These are phyloP conservation scores for Porphyra umbilicalis DNA, from an alignment of 31 red algal genomes.

Conservation along the genomic window DNA sequence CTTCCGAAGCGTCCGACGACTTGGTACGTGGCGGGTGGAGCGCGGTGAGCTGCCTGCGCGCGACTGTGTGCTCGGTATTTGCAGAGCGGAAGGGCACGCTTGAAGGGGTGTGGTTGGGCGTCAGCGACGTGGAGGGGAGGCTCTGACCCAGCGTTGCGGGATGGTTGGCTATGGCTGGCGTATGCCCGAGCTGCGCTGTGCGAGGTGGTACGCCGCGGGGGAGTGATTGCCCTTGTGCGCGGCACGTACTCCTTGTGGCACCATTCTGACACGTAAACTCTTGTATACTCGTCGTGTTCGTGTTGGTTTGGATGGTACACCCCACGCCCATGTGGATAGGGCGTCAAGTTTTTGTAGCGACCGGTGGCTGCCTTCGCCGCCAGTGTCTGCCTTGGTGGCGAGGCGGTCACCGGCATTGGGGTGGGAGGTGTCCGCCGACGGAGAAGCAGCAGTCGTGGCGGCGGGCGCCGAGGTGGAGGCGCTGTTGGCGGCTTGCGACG, in stretches of 20 bases:
- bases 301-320: too few species aligned
- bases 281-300: too few species aligned
- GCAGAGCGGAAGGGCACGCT: neutral
- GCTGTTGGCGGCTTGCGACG: too few species aligned
- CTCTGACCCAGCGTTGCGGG: neutral
- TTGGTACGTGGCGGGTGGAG: constrained; percentile 24
- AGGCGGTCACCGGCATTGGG: too few species aligned
- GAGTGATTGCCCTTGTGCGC: neutral
- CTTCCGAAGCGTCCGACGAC: constrained; percentile 31
- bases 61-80: neutral
- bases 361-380: too few species aligned
- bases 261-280: too few species aligned
- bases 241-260: too few species aligned
- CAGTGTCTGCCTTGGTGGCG: too few species aligned
- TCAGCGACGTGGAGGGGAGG: neutral
- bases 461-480: too few species aligned
- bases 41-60: neutral
- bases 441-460: too few species aligned
- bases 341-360: constrained; percentile 7
- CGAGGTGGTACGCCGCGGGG: neutral
- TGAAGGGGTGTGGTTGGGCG: neutral
- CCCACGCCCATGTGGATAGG: too few species aligned
- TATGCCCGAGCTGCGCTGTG: neutral
- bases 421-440: too few species aligned
- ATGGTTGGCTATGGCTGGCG: neutral